Evolutionary conservation across 129 eudicot species (phyloP), one percentile per base, ranked within the genome.

Genomic region (Oenanthe sinensis): DNA sequence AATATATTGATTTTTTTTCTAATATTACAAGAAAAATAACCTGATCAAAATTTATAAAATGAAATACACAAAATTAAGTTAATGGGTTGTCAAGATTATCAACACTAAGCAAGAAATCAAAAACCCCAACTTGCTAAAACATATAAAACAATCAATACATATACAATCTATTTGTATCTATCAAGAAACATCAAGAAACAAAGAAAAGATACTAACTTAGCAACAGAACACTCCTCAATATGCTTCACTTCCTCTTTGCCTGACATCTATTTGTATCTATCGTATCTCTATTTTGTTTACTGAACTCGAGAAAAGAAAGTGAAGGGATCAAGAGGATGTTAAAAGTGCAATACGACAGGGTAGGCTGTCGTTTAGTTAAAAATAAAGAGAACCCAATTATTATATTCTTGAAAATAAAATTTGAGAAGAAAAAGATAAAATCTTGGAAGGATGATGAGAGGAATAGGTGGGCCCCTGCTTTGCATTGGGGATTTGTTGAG

Each of bases 171-270:
- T 33, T 65, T 65, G 17, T 65, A 4, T 58, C 65, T 58, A 58
- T 58, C 65, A 22, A 58, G n/a, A 39, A 39, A 39, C 5, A 39
- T 3, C 4, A 3, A 39, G 36, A 33, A 33, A 33, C 36, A 33
- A 33, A 46, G n/a, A 30, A 45, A 24, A 33, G 36, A 37, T 49
- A 75, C 86, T 42, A 43, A 93, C 98, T 93, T 93, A 83, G 98
- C 81, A 79, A 93, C 97, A 45, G 98, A 86, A 85, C 98, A 93
- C 62, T 93, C 98, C 81, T 93, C 98, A 14, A 93, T 88, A 37
- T 91, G 92, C 87, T 93, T 93, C 63, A 81, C 91, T 47, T 82
- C 81, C 52, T 82, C 90, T 81, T 86, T 82, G 14, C 80, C 90
- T 39, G 90, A 84, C 97, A 89, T 89, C 36, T 33, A 33, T 33